These are phyloP conservation scores for Chlorella vulgaris DNA, from an alignment of 139 green algal genomes.

Conservation along the genomic window DNA sequence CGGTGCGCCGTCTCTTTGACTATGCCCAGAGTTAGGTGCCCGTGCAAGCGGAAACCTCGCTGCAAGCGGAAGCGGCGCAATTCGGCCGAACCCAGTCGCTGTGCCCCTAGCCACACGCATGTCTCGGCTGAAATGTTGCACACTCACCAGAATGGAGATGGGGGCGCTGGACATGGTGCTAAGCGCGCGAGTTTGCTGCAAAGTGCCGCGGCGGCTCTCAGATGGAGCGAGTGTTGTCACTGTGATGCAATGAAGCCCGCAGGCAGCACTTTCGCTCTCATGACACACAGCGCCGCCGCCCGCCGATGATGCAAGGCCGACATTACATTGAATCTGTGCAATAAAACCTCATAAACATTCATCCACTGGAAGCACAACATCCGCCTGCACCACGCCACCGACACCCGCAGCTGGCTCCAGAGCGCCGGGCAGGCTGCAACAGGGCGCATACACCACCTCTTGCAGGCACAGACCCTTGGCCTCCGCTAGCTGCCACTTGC, in stretches of 20 bases:
- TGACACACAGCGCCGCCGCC: background rate
- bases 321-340: background rate
- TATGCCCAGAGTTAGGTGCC: too few relatives aligned
- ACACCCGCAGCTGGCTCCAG: background rate
- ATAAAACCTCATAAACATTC: too few relatives aligned
- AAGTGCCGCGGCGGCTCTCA: background rate
- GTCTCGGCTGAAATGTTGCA: too few relatives aligned
- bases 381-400: background rate
- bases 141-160: slow-evolving; percentile 5
- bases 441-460: background rate
- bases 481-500: slow-evolving; percentile 63
- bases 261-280: background rate
- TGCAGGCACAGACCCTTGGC: slow-evolving; percentile 57
- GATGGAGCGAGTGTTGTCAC: background rate
- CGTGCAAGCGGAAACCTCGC: too few relatives aligned
- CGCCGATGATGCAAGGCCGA: background rate
- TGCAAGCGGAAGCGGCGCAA: background rate
- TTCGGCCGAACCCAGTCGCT: too few relatives aligned
- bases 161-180: slow-evolving; percentile 6
- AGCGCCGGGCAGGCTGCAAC: background rate
- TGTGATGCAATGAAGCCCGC: background rate
- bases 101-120: too few relatives aligned
- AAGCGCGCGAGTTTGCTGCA: background rate
- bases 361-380: background rate
- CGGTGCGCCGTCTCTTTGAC: too few relatives aligned